Evolutionary conservation across 495 filamentous ascomycete genomes (phyloP).

Genomic region (Neurospora terricola): DNA sequence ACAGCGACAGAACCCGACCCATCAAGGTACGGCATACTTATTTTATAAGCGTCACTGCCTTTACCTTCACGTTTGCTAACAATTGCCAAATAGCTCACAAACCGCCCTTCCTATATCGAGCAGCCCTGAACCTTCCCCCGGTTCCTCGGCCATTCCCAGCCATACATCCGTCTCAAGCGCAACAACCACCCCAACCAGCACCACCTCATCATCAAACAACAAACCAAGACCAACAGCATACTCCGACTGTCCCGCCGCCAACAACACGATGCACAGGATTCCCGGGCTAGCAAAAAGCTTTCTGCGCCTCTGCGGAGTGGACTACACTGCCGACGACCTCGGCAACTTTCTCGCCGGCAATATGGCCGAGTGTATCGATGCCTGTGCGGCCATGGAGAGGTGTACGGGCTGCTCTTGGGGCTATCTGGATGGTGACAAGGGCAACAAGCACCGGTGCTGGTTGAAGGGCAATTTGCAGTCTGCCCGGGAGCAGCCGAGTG

Average conservation of each 20-base stretch:
- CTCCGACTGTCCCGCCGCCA: slow-evolving; percentile 31
- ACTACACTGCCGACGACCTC: slow-evolving; percentile 33
- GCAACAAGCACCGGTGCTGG: slow-evolving; percentile 30
- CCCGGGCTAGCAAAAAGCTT: slow-evolving; percentile 32
- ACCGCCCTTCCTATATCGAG: not conserved
- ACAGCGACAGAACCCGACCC: not conserved
- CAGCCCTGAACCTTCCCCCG: not conserved
- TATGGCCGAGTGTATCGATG: slow-evolving; percentile 36
- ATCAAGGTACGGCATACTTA: slow-evolving; percentile 14
- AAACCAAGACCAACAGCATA: slow-evolving; percentile 11
- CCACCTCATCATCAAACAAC: not conserved
- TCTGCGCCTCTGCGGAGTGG: slow-evolving; percentile 34
- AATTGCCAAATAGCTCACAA: slow-evolving; percentile 2
- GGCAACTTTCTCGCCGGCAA: slow-evolving; percentile 25
- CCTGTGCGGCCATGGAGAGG: slow-evolving; percentile 27
- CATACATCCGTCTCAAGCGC: not conserved
- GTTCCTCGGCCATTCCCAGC: not conserved
- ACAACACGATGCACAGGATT: slow-evolving; percentile 33
- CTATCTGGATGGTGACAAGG: slow-evolving; percentile 26
- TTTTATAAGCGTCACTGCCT: not conserved
- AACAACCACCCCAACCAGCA: not conserved
- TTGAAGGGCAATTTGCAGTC: slow-evolving; percentile 30
- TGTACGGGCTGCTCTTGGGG: slow-evolving; percentile 39
- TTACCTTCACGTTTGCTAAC: not conserved
- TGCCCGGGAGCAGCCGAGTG: slow-evolving; percentile 20